These are phyloP conservation scores for Fusarium incarnatum DNA, from an alignment of 2,329 filamentous ascomycete genomes.

Conservation along the genomic window DNA sequence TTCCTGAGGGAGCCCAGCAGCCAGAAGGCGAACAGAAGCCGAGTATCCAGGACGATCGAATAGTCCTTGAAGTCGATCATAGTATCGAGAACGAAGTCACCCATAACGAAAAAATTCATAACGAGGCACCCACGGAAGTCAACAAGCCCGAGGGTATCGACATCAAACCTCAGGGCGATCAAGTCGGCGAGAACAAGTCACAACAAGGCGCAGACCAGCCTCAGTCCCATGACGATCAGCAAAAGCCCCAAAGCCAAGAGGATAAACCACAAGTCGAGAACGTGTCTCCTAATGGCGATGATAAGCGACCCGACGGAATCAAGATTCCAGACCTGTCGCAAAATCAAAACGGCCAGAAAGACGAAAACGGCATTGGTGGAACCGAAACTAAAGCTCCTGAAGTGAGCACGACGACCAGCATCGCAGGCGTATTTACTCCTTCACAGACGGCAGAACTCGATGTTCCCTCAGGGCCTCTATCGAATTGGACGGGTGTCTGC, in stretches of 20 bases:
- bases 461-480: conserved; percentile 24
- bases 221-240: conserved; percentile 5
- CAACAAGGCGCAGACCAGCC: not conserved
- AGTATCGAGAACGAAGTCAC: not conserved
- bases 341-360: conserved; percentile 14
- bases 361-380: not conserved
- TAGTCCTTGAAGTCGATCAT: conserved; percentile 12
- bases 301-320: not conserved
- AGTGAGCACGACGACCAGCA: conserved; percentile 2
- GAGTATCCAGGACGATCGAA: conserved; percentile 1
- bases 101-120: not conserved
- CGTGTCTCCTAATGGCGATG: conserved; percentile 36
- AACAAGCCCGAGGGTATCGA: conserved; percentile 2
- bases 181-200: not conserved
- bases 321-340: conserved; percentile 9
- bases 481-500: conserved; percentile 48
- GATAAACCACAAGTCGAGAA: conserved; percentile 13
- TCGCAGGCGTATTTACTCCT: conserved; percentile 6
- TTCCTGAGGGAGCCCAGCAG: conserved; percentile 2
- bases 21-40: not conserved
- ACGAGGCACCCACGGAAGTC: not conserved
- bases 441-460: conserved; percentile 21
- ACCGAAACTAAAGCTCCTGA: conserved; percentile 1
- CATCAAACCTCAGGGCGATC: conserved; percentile 2
- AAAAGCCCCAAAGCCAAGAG: not conserved